phyloP scores from a whole-genome alignment of 306 rosid genomes.

The Gastrolobium villosum region DNA sequence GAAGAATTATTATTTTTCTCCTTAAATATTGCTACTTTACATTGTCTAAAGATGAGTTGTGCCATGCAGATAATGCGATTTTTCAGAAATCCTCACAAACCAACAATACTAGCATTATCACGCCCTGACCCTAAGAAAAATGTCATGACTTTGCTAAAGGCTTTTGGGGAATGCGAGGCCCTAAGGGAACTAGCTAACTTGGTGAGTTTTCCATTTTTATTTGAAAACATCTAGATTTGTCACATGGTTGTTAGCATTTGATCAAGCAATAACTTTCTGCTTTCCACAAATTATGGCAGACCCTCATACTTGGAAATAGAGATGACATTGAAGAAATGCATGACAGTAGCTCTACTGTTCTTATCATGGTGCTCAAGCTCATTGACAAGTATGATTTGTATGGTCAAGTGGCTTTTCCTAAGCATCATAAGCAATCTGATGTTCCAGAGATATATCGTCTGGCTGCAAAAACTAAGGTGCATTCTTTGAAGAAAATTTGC shows the following conservation, averaged over 20 bases:
- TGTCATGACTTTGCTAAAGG: slow-evolving; percentile 83
- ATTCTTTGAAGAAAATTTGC: background rate
- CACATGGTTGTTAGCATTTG: background rate
- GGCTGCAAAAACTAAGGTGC: slow-evolving; percentile 88
- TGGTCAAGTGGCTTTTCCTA: slow-evolving; percentile 89
- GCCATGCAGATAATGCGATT: slow-evolving; percentile 75
- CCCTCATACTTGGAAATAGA: slow-evolving; percentile 87
- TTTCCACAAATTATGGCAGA: slow-evolving; percentile 54
- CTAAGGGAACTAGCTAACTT: slow-evolving; percentile 82
- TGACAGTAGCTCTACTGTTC: slow-evolving; percentile 71
- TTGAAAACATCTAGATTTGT: background rate
- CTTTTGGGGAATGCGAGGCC: slow-evolving; percentile 80
- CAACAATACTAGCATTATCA: slow-evolving; percentile 84
- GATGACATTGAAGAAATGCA: slow-evolving; percentile 85
- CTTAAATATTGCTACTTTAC: background rate
- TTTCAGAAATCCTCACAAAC: slow-evolving; percentile 93
- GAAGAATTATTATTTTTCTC: background rate
- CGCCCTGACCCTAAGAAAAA: slow-evolving; percentile 96
- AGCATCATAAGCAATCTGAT: slow-evolving; percentile 86
- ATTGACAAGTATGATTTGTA: slow-evolving; percentile 84
- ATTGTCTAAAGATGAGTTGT: slow-evolving; percentile 15
- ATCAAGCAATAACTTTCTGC: slow-evolving; percentile 34
- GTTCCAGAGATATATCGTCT: slow-evolving; percentile 86
- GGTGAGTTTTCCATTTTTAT: slow-evolving; percentile 53
- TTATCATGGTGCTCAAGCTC: slow-evolving; percentile 75